Evolutionary conservation across 2,329 filamentous ascomycete species (phyloP).

Genomic region (Fusarium sp.): DNA sequence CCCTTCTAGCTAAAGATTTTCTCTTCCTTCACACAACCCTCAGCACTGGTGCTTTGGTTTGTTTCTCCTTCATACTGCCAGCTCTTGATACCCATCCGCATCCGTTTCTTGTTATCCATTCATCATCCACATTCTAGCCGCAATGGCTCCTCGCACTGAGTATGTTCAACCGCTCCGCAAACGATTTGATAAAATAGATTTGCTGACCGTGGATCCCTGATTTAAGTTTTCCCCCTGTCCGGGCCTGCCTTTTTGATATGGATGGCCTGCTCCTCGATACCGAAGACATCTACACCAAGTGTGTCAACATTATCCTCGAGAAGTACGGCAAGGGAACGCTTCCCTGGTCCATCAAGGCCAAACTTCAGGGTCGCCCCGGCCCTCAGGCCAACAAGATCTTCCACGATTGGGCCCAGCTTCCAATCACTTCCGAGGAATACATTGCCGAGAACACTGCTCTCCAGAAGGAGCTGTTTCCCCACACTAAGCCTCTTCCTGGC

Average conservation of each 20-base stretch:
- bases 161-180: constrained; percentile 46
- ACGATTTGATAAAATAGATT: neutral
- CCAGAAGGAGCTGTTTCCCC: constrained; percentile 79
- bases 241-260: constrained; percentile 98
- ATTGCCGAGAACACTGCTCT: constrained; percentile 67
- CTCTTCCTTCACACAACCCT: neutral
- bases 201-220: constrained; percentile 21
- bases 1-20: neutral
- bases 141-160: constrained; percentile 61
- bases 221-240: constrained; percentile 79
- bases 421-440: constrained; percentile 79
- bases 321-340: constrained; percentile 79
- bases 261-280: constrained; percentile 95
- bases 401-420: constrained; percentile 86
- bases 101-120: neutral
- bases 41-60: neutral
- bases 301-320: constrained; percentile 84
- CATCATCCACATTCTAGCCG: neutral
- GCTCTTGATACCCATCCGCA: constrained; percentile 9
- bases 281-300: constrained; percentile 87
- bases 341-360: constrained; percentile 96
- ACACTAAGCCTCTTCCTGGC: constrained; percentile 81
- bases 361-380: constrained; percentile 73
- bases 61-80: neutral
- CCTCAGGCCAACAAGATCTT: constrained; percentile 67